phyloP scores from a whole-genome alignment of 129 eudicot species.

The Pseudognaphalium luteoalbum region DNA sequence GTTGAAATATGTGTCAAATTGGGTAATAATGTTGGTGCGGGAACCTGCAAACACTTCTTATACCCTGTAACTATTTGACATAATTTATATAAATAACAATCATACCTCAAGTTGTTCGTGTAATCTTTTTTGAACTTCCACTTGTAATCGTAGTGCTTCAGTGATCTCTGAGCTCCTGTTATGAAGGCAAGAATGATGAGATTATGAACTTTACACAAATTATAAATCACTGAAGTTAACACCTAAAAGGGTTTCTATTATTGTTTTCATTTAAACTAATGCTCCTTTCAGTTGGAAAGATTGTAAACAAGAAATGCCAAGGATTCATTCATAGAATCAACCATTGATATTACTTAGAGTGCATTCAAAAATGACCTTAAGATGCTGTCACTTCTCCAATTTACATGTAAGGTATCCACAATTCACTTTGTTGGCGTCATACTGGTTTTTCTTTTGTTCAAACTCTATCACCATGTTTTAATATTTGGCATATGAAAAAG shows the following conservation, averaged over 20 bases:
- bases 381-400: too few species aligned
- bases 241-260: not conserved
- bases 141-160: slow-evolving; percentile 84
- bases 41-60: not conserved
- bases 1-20: not conserved
- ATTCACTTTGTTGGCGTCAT: too few species aligned
- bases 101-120: slow-evolving; percentile 94
- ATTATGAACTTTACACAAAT: not conserved
- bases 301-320: too few species aligned
- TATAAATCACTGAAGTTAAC: not conserved
- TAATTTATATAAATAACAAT: not conserved
- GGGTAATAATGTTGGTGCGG: not conserved
- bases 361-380: too few species aligned
- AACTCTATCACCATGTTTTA: not conserved
- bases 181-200: not conserved
- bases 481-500: not conserved
- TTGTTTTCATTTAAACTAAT: too few species aligned
- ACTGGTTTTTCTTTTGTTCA: not conserved
- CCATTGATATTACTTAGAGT: too few species aligned
- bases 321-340: too few species aligned
- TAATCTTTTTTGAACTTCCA: slow-evolving; percentile 88
- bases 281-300: too few species aligned
- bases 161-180: slow-evolving; percentile 90
- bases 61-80: not conserved
- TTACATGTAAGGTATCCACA: too few species aligned